These are phyloP conservation scores for Cubamyces sp. DNA, from an alignment of 768 basidiomycete species.

Conservation along the genomic window DNA sequence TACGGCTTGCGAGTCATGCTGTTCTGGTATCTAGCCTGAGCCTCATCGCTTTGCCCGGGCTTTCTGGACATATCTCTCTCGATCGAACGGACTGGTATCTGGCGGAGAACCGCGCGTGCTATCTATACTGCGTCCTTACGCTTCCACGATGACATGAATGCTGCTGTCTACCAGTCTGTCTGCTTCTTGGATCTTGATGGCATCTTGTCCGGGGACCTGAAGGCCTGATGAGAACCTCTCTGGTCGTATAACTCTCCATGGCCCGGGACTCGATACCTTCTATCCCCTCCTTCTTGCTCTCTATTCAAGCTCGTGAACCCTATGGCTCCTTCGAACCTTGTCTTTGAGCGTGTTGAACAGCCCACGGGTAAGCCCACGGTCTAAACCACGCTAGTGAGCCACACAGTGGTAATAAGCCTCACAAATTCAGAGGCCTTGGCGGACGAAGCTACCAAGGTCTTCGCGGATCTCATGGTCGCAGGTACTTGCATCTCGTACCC, in stretches of 20 bases:
- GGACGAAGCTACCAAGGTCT: conserved; percentile 10
- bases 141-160: too few relatives aligned
- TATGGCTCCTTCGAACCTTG: background rate
- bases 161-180: background rate
- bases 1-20: too few relatives aligned
- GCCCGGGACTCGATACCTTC: background rate
- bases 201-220: background rate
- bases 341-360: background rate
- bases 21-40: too few relatives aligned
- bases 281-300: too few relatives aligned
- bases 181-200: background rate
- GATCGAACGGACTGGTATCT: too few relatives aligned
- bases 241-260: background rate
- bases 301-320: too few relatives aligned
- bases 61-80: too few relatives aligned
- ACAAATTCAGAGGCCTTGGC: conserved; percentile 4
- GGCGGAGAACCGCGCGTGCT: too few relatives aligned
- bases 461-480: conserved; percentile 11
- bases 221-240: background rate
- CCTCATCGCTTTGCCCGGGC: too few relatives aligned
- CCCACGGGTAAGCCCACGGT: background rate
- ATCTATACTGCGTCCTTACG: too few relatives aligned
- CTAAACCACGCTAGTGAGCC: too few relatives aligned
- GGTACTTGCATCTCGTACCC: background rate
- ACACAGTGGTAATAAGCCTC: too few relatives aligned